Base-by-base conservation (phyloP, 1,139 yeast genomes). In the Yamadazyma sp. region DNA sequence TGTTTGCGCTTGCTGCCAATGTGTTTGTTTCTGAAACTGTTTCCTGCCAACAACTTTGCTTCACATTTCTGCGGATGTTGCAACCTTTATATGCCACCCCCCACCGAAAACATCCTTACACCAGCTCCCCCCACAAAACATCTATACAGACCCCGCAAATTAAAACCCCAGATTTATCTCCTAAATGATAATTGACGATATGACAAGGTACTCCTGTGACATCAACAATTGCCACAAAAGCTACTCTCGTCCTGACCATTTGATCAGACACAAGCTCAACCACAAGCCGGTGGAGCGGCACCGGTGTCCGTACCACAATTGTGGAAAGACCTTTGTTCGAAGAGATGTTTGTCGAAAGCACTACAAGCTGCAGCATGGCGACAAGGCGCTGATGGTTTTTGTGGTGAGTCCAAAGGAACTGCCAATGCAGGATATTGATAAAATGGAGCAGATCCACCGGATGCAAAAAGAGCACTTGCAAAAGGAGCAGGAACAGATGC, bases 241-340 rank as follows among this genome's bases (percentile, higher is more conserved):
- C n/a, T 70, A 70, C 40, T 56, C 68, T 22, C 50, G 76, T 18
- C 59, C 70, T 1, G 76, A 70, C 47, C 76, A 70, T 48, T 48
- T 70, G 15, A 61, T 71, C 1, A 48, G 76, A 24, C 76, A 70
- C 43, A 59, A 65, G 44, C 57, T 70, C 39, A 70, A 70, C 45
- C 76, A 70, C 44, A 66, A 64, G 32, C 68, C 71, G 4, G 48
- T 45, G 29, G 46, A 49, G 18, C 53, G 49, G 6, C 51, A 47
- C 45, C 56, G 56, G 25, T 70, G 76, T 51, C 62, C 61, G 25
- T 64, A 54, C 40, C 47, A 57, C 7, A 46, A 61, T 7, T 70
- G 76, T 49, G 73, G 70, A 10, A 65, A 67, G 43, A 57, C 64
- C 3, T 70, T 70, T 53, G 74, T 64, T 4, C 43, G 76, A 15